These are phyloP conservation scores for Bombardia bombarda DNA, from an alignment of 495 filamentous ascomycete species.

Conservation along the genomic window DNA sequence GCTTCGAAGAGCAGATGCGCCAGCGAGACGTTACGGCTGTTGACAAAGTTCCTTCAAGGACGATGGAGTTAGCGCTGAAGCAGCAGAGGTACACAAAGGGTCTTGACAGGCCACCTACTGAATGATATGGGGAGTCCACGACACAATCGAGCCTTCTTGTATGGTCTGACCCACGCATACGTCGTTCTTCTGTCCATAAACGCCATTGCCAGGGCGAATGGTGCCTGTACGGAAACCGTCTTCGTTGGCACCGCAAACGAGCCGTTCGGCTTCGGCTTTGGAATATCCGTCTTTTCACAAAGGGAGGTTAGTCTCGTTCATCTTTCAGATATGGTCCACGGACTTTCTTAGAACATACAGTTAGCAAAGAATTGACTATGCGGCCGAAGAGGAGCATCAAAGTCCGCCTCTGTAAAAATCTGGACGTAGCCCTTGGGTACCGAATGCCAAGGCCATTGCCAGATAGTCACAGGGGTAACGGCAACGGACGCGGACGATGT, in stretches of 20 bases:
- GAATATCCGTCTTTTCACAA: constrained; percentile 29
- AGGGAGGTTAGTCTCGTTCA: constrained; percentile 13
- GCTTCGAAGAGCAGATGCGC: constrained; percentile 51
- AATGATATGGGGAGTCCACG: constrained; percentile 41
- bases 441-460: constrained; percentile 40
- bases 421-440: constrained; percentile 34
- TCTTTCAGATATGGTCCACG: no score
- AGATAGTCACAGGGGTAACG: constrained; percentile 36
- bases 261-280: constrained; percentile 46
- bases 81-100: background rate
- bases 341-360: constrained; percentile 29
- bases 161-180: constrained; percentile 27
- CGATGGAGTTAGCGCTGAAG: constrained; percentile 1
- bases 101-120: constrained; percentile 20
- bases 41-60: constrained; percentile 35
- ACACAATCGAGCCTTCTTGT: constrained; percentile 16
- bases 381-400: constrained; percentile 32
- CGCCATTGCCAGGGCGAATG: constrained; percentile 50
- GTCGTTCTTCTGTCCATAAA: constrained; percentile 45
- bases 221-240: constrained; percentile 46
- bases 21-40: constrained; percentile 48
- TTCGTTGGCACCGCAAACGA: constrained; percentile 41
- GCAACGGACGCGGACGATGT: constrained; percentile 50
- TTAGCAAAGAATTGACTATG: constrained; percentile 48
- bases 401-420: constrained; percentile 36